These are phyloP conservation scores for Salinomyces thailandicus DNA, from an alignment of 2,329 filamentous ascomycete genomes.

Conservation along the genomic window DNA sequence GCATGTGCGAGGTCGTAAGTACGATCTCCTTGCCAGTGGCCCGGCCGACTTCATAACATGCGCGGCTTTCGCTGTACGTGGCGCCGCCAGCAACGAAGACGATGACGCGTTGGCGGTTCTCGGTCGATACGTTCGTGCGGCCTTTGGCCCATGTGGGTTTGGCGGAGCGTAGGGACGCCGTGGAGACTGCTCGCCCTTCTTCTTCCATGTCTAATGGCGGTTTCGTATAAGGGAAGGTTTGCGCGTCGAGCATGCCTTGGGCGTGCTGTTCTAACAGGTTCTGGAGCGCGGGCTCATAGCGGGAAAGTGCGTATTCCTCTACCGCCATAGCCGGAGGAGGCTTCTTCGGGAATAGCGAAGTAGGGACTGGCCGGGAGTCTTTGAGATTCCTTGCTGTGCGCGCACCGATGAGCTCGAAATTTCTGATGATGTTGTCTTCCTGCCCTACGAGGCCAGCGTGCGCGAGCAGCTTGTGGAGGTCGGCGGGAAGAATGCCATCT, in stretches of 20 bases:
- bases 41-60: conserved; percentile 77
- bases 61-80: conserved; percentile 79
- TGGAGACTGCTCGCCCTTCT: conserved; percentile 32
- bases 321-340: conserved; percentile 33
- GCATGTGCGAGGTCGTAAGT: conserved; percentile 83
- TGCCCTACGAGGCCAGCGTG: conserved; percentile 69
- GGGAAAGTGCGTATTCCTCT: conserved; percentile 76
- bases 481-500: conserved; percentile 72
- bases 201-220: conserved; percentile 51
- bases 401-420: conserved; percentile 72
- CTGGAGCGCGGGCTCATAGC: conserved; percentile 74
- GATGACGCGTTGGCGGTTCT: conserved; percentile 82
- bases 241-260: conserved; percentile 32
- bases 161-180: conserved; percentile 70
- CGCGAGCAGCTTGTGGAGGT: conserved; percentile 71
- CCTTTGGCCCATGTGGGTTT: conserved; percentile 93
- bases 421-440: conserved; percentile 63
- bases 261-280: conserved; percentile 65
- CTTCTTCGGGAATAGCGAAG: conserved; percentile 64
- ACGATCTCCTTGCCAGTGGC: conserved; percentile 71
- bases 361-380: conserved; percentile 56
- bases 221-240: conserved; percentile 39
- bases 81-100: conserved; percentile 94
- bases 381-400: conserved; percentile 63
- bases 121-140: conserved; percentile 48